A percentile compares a stretch with the other conserved stretches of the same genome.
These are phyloP conservation scores for Nigrospora oryzae DNA, from an alignment of 2,329 filamentous ascomycete genomes.

Conservation along the genomic window DNA sequence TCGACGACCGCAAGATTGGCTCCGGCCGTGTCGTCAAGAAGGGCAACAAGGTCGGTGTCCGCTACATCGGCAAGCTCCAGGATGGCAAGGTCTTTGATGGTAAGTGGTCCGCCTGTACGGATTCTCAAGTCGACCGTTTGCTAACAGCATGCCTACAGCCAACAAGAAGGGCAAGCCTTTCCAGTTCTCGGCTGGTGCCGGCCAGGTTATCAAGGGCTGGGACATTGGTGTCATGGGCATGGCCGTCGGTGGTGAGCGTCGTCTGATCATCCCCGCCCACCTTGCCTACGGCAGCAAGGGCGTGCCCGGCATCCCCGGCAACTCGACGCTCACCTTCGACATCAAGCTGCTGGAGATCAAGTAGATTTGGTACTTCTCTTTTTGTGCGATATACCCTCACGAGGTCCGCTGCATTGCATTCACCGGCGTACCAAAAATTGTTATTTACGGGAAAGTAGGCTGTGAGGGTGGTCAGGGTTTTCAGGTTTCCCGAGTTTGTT, in stretches of 20 bases:
- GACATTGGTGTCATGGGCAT: constrained; percentile 91
- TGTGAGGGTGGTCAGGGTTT: background rate
- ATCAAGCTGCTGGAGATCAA: constrained; percentile 80
- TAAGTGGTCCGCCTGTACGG: constrained; percentile 47
- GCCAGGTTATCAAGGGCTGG: constrained; percentile 98
- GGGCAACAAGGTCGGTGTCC: constrained; percentile 84
- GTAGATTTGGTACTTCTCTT: constrained; percentile 34
- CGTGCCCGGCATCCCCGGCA: constrained; percentile 77
- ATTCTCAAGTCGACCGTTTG: constrained; percentile 15
- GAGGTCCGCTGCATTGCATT: constrained; percentile 1
- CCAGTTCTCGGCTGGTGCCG: constrained; percentile 85
- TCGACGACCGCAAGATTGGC: constrained; percentile 93
- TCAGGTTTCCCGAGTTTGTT: background rate
- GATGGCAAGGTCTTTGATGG: constrained; percentile 94
- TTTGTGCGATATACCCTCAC: background rate
- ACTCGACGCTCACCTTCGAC: constrained; percentile 90
- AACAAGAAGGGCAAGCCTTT: constrained; percentile 99
- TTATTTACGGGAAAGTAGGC: background rate
- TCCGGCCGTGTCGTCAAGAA: constrained; percentile 79
- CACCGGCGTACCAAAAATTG: background rate
- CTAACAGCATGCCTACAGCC: constrained; percentile 40
- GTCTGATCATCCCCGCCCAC: constrained; percentile 78
- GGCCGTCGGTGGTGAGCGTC: constrained; percentile 86
- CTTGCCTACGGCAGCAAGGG: constrained; percentile 84
- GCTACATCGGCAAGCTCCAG: constrained; percentile 95